These are phyloP conservation scores for Mortierella antarctica DNA, from an alignment of 192 early-diverging fungal genomes.

Conservation along the genomic window DNA sequence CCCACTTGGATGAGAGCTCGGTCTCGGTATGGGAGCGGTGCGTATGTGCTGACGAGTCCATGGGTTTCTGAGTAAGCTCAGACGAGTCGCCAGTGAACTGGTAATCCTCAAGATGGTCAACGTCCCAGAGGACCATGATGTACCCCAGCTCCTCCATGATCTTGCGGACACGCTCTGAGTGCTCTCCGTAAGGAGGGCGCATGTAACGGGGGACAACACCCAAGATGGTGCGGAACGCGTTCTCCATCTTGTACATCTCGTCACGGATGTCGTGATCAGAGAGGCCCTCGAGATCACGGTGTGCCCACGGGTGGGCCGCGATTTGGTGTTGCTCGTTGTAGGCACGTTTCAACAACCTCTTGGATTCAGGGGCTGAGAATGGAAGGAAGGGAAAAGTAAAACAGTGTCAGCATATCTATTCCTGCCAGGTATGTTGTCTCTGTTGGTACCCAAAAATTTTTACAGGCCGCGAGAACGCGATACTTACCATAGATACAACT, in stretches of 20 bases:
- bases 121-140: constrained; percentile 51
- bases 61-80: constrained; percentile 2
- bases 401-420: neutral
- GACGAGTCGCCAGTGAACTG: no score
- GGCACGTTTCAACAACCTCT: constrained; percentile 31
- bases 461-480: constrained; percentile 35
- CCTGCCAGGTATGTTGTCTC: neutral
- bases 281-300: constrained; percentile 54
- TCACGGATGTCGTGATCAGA: constrained; percentile 58
- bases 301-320: constrained; percentile 68
- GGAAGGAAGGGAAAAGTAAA: neutral
- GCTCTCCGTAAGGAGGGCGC: constrained; percentile 66
- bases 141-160: constrained; percentile 39
- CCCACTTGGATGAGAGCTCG: constrained; percentile 42
- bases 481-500: constrained; percentile 56
- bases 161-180: constrained; percentile 19
- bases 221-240: constrained; percentile 59
- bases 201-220: constrained; percentile 68
- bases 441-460: neutral
- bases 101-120: constrained; percentile 18
- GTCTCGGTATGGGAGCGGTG: constrained; percentile 3
- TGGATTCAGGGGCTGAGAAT: constrained; percentile 26
- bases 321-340: constrained; percentile 68
- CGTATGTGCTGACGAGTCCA: neutral
- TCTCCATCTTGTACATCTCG: constrained; percentile 62